phyloP scores from a whole-genome alignment of 2,329 filamentous ascomycete species.

The Hymenotorrendiella dingleyae region DNA sequence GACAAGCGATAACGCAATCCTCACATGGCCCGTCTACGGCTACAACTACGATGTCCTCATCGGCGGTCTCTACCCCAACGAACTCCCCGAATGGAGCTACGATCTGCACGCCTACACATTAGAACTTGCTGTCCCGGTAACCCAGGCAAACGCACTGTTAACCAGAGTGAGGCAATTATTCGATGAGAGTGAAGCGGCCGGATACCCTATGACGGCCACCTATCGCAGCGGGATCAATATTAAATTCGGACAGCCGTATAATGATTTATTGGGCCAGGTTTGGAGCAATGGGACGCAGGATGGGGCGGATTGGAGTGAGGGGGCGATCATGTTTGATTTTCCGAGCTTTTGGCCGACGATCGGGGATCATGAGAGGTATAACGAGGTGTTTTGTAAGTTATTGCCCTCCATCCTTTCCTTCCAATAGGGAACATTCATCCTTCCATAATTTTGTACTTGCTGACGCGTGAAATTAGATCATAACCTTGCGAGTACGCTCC shows the following conservation, averaged over 20 bases:
- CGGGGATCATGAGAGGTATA: constrained; percentile 15
- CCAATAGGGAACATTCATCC: background rate
- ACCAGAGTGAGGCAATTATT: constrained; percentile 11
- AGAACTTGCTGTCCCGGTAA: constrained; percentile 15
- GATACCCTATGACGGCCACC: constrained; percentile 13
- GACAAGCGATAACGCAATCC: constrained; percentile 5
- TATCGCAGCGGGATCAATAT: constrained; percentile 18
- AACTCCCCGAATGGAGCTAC: constrained; percentile 14
- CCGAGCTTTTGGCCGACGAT: constrained; percentile 11
- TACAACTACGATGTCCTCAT: constrained; percentile 18
- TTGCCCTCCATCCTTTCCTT: background rate
- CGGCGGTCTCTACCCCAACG: constrained; percentile 12
- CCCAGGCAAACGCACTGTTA: constrained; percentile 11
- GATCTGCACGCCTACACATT: constrained; percentile 13
- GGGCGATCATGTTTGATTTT: constrained; percentile 18
- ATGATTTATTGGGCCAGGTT: too few relatives aligned
- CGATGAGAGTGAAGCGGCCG: constrained; percentile 8
- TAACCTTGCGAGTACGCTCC: constrained; percentile 8
- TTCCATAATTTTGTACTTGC: too few relatives aligned
- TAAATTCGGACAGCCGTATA: constrained; percentile 17
- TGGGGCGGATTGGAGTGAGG: constrained; percentile 15
- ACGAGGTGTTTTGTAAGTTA: constrained; percentile 16
- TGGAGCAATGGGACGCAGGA: too few relatives aligned
- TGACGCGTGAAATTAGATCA: constrained; percentile 11
- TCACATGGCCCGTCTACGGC: constrained; percentile 15